These are phyloP conservation scores for Candida manassasensis DNA, from an alignment of 805 yeast species.

Conservation along the genomic window DNA sequence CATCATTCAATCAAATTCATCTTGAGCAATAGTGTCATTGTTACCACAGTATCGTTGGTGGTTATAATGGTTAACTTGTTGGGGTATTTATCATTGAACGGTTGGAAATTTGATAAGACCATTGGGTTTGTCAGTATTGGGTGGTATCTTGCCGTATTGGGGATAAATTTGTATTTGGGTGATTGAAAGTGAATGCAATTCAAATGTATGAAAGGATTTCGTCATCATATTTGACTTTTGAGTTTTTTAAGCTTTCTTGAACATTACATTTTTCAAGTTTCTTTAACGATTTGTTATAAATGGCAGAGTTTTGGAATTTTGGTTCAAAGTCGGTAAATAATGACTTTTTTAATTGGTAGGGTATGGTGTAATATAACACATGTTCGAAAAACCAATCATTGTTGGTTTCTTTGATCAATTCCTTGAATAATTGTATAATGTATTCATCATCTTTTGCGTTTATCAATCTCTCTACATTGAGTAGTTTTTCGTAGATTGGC, in stretches of 20 bases:
- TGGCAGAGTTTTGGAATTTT: conserved; percentile 8
- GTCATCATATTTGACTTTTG: conserved; percentile 1
- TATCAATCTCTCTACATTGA: conserved; percentile 37
- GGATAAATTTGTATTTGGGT: conserved; percentile 14
- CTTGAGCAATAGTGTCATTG: conserved; percentile 18
- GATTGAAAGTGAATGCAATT: background rate
- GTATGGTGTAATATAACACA: conserved; percentile 21
- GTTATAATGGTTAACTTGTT: conserved; percentile 18
- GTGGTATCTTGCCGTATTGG: conserved; percentile 19
- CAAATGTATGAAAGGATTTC: background rate
- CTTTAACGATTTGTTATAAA: conserved; percentile 8
- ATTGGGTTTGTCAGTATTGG: conserved; percentile 22
- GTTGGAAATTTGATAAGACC: conserved; percentile 29
- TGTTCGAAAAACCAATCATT: conserved; percentile 35
- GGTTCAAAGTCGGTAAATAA: conserved; percentile 22
- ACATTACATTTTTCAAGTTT: conserved; percentile 5
- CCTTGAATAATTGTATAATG: conserved; percentile 22
- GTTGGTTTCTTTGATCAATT: conserved; percentile 25
- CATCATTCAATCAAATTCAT: conserved; percentile 13
- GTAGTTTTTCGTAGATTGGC: conserved; percentile 37
- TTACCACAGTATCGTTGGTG: conserved; percentile 24
- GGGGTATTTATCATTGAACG: conserved; percentile 25
- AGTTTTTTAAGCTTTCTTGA: background rate
- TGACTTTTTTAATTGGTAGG: conserved; percentile 11
- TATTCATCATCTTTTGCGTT: conserved; percentile 20